These are phyloP conservation scores for Psilocybe mexicana DNA, from an alignment of 1,284 basidiomycete genomes.

Conservation along the genomic window DNA sequence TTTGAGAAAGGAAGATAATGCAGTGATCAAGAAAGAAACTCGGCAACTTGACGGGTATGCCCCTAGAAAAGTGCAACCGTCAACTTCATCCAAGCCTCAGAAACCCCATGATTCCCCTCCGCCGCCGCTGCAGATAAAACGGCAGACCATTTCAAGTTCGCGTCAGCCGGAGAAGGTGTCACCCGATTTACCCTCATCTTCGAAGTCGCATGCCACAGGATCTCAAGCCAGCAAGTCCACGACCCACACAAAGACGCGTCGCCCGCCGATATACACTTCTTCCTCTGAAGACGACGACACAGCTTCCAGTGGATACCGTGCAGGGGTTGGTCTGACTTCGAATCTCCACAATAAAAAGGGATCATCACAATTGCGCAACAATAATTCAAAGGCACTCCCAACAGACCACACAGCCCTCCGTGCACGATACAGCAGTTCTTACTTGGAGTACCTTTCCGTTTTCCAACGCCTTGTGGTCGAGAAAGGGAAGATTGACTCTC, in stretches of 20 bases:
- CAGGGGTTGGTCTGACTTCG: neutral
- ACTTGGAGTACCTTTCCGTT: slow-evolving; percentile 47
- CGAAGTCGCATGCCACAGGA: neutral
- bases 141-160: neutral
- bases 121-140: neutral
- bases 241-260: slow-evolving; percentile 14
- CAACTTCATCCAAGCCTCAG: neutral
- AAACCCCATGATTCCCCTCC: slow-evolving; percentile 8
- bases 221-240: slow-evolving; percentile 9
- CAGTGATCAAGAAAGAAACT: neutral
- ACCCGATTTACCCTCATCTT: slow-evolving; percentile 6
- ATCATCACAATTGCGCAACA: slow-evolving; percentile 11
- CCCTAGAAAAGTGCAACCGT: neutral
- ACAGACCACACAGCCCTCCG: slow-evolving; percentile 51
- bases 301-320: slow-evolving; percentile 13
- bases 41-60: neutral
- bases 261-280: slow-evolving; percentile 31
- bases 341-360: neutral
- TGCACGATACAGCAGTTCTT: slow-evolving; percentile 50
- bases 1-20: slow-evolving; percentile 1
- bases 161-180: neutral
- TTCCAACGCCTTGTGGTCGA: slow-evolving; percentile 49
- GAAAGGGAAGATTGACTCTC: slow-evolving; percentile 45
- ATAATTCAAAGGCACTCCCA: slow-evolving; percentile 35
- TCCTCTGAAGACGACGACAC: slow-evolving; percentile 29